A percentile compares a stretch with the other conserved stretches of the same genome.
phyloP scores from a whole-genome alignment of 257 asterid species.

The Solanum megistacrolobum region DNA sequence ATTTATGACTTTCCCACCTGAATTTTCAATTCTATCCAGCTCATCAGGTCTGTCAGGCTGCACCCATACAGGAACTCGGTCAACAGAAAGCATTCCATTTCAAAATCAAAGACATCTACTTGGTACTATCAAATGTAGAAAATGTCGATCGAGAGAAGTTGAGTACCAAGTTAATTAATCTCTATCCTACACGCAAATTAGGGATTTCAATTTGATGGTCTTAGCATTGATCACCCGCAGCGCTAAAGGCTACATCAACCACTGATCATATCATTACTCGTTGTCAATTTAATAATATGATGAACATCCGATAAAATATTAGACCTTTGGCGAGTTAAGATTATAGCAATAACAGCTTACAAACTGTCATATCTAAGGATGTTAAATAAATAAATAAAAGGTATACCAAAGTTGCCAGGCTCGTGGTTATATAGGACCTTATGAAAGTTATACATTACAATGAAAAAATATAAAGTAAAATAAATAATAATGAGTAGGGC shows the following conservation, averaged over 20 bases:
- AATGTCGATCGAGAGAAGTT: not conserved
- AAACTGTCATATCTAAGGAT: not conserved
- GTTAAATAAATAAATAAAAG: not conserved
- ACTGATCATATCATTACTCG: not conserved
- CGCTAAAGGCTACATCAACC: not conserved
- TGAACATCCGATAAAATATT: not conserved
- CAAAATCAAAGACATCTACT: not conserved
- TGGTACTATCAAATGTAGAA: not conserved
- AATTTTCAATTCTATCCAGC: slow-evolving; percentile 54
- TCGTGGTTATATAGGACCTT: not conserved
- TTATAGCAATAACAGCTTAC: not conserved
- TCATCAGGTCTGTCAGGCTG: slow-evolving; percentile 75
- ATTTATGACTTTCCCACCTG: slow-evolving; percentile 61
- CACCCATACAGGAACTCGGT: not conserved
- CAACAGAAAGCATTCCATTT: not conserved
- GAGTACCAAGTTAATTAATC: not conserved
- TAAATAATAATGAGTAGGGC: not conserved
- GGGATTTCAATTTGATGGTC: not conserved
- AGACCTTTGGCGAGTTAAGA: not conserved
- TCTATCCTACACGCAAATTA: not conserved
- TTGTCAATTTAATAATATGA: not conserved
- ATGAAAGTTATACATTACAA: not conserved
- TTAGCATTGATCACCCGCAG: not conserved
- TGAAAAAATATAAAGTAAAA: not conserved
- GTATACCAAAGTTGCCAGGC: not conserved